phyloP scores from a whole-genome alignment of 1,284 basidiomycete genomes.

The Apiotrichum sp. region DNA sequence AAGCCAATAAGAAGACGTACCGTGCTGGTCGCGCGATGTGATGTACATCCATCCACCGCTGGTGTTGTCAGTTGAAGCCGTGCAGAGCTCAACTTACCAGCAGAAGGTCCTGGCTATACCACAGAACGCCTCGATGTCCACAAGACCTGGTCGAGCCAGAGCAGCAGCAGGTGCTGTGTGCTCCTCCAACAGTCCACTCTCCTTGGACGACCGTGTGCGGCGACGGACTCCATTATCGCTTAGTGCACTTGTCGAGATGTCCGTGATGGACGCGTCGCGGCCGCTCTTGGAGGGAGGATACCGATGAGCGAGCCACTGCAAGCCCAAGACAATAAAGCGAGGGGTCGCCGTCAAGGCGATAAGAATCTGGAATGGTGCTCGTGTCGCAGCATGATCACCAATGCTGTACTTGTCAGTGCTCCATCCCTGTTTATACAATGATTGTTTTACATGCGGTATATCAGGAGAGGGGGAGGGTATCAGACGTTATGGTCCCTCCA shows the following conservation, averaged over 20 bases:
- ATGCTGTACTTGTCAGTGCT: conserved; percentile 53
- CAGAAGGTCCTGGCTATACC: conserved; percentile 72
- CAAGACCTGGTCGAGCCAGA: conserved; percentile 1
- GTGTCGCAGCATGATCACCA: conserved; percentile 86
- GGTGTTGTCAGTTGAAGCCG: conserved; percentile 13
- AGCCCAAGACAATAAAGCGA: conserved; percentile 66
- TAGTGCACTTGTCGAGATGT: not conserved
- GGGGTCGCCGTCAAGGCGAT: conserved; percentile 83
- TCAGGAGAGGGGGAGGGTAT: no score
- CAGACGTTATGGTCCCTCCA: no score
- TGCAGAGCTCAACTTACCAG: conserved; percentile 49
- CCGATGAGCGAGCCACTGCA: conserved; percentile 62
- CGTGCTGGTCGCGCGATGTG: conserved; percentile 52
- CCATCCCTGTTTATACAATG: no score
- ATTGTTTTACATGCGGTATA: no score
- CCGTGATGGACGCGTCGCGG: not conserved
- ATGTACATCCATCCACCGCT: conserved; percentile 79
- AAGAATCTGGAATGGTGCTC: conserved; percentile 81
- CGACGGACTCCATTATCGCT: not conserved
- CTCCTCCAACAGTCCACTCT: not conserved
- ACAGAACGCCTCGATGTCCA: conserved; percentile 52
- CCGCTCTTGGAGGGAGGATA: conserved; percentile 8
- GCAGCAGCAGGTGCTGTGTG: not conserved
- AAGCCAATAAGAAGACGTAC: conserved; percentile 19
- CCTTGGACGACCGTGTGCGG: not conserved